Conservation (phyloP, 164 flowering plant genomes). For the Chloranthus sessilifolius region DNA sequence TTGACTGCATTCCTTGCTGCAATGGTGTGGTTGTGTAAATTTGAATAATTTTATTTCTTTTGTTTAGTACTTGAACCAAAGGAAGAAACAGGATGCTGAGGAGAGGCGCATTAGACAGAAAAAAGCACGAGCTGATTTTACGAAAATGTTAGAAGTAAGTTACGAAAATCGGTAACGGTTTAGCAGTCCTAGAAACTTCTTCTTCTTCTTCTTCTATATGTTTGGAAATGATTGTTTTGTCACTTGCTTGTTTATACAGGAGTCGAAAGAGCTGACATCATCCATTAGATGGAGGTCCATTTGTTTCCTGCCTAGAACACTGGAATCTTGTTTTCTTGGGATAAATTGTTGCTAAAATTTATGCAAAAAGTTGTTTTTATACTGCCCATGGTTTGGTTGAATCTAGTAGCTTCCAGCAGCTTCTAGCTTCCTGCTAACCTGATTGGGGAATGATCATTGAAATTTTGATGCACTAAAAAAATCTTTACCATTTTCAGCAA, state of each 20-base stretch:
- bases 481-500: constrained; percentile 73
- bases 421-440: too few species aligned
- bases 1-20: too few species aligned
- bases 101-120: constrained; percentile 79
- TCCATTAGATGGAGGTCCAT: constrained; percentile 94
- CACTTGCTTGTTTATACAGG: constrained; percentile 38
- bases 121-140: constrained; percentile 87
- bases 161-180: not conserved
- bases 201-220: not conserved
- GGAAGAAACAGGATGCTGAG: constrained; percentile 84
- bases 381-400: too few species aligned
- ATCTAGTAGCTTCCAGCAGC: too few species aligned
- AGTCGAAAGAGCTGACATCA: constrained; percentile 81
- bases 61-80: constrained; percentile 73
- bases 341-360: too few species aligned
- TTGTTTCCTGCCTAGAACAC: constrained; percentile 6
- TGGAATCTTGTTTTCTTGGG: too few species aligned
- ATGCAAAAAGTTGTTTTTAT: not conserved
- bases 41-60: not conserved
- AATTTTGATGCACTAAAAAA: too few species aligned
- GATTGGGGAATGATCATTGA: too few species aligned
- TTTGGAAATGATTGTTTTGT: not conserved
- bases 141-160: constrained; percentile 80
- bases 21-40: not conserved
- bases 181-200: too few species aligned